Percentiles rank a stretch among this genome's conserved stretches.
Evolutionary conservation across 345 rosid species (phyloP).

Genomic region (Dipteronia sinensis): DNA sequence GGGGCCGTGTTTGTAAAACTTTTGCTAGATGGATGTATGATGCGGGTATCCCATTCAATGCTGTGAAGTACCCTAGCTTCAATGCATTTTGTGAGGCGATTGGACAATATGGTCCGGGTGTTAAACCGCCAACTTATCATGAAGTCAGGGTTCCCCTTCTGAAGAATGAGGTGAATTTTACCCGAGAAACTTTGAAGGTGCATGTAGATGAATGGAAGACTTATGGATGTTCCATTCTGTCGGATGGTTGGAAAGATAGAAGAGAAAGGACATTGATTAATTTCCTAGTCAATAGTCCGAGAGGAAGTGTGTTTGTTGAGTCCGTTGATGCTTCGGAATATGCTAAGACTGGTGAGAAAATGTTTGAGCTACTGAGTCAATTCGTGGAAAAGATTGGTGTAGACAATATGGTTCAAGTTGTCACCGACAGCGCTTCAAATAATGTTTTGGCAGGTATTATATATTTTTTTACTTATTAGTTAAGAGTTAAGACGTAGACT

Average conservation of each 20-base stretch:
- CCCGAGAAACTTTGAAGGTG: too few species aligned
- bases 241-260: too few species aligned
- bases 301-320: neutral
- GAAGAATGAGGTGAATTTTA: too few species aligned
- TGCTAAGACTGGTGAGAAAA: neutral
- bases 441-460: neutral
- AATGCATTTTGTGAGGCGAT: neutral
- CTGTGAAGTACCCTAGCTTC: too few species aligned
- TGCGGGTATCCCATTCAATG: too few species aligned
- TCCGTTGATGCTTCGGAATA: slow-evolving; percentile 12
- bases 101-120: neutral
- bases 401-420: neutral
- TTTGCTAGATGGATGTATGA: too few species aligned
- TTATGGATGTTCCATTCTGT: slow-evolving; percentile 29
- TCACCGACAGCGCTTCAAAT: neutral
- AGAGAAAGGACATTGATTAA: slow-evolving; percentile 8
- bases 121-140: too few species aligned
- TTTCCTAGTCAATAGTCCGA: neutral
- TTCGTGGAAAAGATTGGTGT: slow-evolving; percentile 11
- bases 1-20: too few species aligned
- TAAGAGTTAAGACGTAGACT: neutral
- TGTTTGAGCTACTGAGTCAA: neutral
- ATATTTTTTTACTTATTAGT: neutral
- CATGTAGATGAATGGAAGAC: too few species aligned
- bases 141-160: neutral